Conservation (phyloP, 2,329 filamentous ascomycete species). For the Fusarium longipes region DNA sequence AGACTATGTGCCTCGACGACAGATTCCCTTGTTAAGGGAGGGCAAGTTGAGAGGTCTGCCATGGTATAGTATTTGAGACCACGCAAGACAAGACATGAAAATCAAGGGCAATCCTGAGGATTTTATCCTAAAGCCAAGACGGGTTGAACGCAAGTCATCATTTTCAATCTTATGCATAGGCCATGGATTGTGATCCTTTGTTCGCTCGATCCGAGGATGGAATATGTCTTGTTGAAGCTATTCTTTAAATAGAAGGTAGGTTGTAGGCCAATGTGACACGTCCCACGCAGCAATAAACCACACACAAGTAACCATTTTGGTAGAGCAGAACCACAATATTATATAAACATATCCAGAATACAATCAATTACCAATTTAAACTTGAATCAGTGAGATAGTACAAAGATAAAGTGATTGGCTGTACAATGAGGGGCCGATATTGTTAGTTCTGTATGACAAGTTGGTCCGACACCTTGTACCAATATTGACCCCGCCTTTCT, state of each 20-base stretch:
- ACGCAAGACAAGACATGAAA: not conserved
- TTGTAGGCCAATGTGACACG: not conserved
- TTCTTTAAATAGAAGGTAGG: not conserved
- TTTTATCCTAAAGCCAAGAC: accelerated
- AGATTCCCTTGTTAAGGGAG: slow-evolving; percentile 2
- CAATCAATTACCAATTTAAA: not conserved
- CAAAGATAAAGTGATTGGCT: not conserved
- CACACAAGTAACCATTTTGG: not conserved
- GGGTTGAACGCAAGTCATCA: not conserved
- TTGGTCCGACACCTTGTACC: slow-evolving; percentile 1
- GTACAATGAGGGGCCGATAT: not conserved
- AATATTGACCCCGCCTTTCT: not conserved
- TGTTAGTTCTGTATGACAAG: slow-evolving; percentile 5
- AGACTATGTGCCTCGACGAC: not conserved
- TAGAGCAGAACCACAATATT: not conserved
- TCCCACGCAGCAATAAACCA: not conserved
- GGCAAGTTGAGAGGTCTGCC: not conserved
- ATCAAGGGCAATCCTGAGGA: accelerated
- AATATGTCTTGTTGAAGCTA: not conserved
- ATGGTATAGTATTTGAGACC: not conserved
- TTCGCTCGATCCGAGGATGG: not conserved
- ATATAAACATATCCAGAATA: not conserved
- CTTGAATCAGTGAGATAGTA: not conserved
- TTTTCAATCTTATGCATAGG: not conserved
- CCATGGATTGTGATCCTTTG: not conserved